Evolutionary conservation across 768 basidiomycete species (phyloP), one percentile per base, ranked within the genome.

Genomic region (Imleria badia): DNA sequence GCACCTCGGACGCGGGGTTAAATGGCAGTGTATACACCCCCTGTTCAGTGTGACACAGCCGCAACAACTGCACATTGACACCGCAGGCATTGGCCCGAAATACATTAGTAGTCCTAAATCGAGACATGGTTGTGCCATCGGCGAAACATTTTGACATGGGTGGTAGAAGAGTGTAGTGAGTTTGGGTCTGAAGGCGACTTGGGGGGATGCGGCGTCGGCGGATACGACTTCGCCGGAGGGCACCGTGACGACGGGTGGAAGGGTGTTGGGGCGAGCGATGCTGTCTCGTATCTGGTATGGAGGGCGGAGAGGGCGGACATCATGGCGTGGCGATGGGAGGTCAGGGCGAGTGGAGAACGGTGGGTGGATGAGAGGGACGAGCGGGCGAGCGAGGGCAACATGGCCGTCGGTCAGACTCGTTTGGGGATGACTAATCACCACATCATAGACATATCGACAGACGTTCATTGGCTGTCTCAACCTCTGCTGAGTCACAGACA

Each of bases 201-300:
- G 87, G 0, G 89, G 88, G 12, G 88, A 82, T 9, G 84, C 76
- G 4, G 85, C 81, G 62, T 88, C 81, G 14, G 79, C 66, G 17
- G 80, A 81, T 15, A 87, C 68, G 20, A 75, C 63, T 33, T 74
- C 67, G 2, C 75, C 64, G 1, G 78, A 66, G 19, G 83, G 82
- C 14, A 81, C 69, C n/a, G n/a, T n/a, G 50, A 81, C 77, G 34
- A 78, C 68, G 22, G 85, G 80, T 8, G 84, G 60, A 17, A 64
- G 56, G 30, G 57, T 45, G 45, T 1, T 50, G 54, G 0, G 52
- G 19, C 3, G 45, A 50, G 26, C 2, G 66, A 36, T 36, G 66
- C 7, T 55, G 64, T 50, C 39, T 52, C 30, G 45, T 45, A 57
- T 68, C 60, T 48, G 45, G 56, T 41, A 51, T 38, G 53, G 2